A percentile compares a stretch with the other conserved stretches of the same genome.
These are phyloP conservation scores for Senna tora DNA, from an alignment of 306 rosid species.

Conservation along the genomic window DNA sequence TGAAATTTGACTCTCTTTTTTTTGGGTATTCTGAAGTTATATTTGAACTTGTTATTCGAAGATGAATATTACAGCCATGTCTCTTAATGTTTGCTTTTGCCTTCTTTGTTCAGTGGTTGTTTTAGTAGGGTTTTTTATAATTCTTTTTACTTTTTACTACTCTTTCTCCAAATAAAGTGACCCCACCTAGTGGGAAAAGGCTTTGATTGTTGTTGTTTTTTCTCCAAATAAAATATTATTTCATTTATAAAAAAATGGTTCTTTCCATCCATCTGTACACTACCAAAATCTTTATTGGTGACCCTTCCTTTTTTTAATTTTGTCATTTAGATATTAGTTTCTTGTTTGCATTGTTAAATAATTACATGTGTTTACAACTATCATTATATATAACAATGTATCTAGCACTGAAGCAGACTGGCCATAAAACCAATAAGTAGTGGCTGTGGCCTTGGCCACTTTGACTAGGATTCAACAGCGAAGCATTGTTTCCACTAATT, in stretches of 20 bases:
- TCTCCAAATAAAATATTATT: not conserved
- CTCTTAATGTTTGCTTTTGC: not conserved
- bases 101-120: slow-evolving; percentile 1
- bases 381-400: no score
- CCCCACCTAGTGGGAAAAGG: no score
- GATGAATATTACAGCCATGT: slow-evolving; percentile 10
- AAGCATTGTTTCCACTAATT: no score
- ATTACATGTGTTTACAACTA: no score
- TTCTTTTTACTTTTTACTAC: slow-evolving; percentile 2
- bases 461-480: not conserved
- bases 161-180: no score
- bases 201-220: no score
- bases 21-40: slow-evolving; percentile 30
- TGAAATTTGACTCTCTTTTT: slow-evolving; percentile 11
- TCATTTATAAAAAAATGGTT: not conserved
- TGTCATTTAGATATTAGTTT: no score
- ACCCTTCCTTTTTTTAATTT: no score
- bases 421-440: not conserved
- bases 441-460: slow-evolving; percentile 23
- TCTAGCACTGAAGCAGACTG: no score
- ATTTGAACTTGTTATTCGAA: not conserved
- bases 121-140: not conserved
- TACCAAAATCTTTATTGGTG: no score
- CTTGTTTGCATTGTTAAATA: no score
- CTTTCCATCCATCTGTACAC: not conserved